Percentiles rank a stretch among this genome's conserved stretches.
Conservation (phyloP, 2,329 filamentous ascomycete species). For the Coleophoma crateriformis region DNA sequence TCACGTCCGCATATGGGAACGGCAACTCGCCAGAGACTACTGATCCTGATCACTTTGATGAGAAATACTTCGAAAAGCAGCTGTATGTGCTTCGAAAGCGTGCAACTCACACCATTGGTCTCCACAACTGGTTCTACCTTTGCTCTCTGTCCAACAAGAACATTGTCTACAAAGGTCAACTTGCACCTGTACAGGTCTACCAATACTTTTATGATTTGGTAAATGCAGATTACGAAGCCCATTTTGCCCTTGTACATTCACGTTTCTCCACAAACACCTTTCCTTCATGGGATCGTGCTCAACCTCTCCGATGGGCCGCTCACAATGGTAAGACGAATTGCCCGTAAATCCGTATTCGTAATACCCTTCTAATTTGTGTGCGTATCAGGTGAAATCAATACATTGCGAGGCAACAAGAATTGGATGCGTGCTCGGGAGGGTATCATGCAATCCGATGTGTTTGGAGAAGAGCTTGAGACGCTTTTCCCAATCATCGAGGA, state of each 20-base stretch:
- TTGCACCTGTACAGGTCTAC: conserved; percentile 92
- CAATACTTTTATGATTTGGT: conserved; percentile 97
- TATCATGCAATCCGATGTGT: conserved; percentile 86
- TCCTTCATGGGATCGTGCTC: conserved; percentile 95
- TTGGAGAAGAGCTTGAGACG: conserved; percentile 84
- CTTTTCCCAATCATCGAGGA: conserved; percentile 96
- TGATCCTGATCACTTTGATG: conserved; percentile 77
- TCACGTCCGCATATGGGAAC: conserved; percentile 77
- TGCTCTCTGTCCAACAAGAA: conserved; percentile 95
- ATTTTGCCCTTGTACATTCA: conserved; percentile 95
- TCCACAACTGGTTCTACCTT: conserved; percentile 98
- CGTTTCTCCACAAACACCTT: conserved; percentile 99
- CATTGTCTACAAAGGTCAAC: conserved; percentile 97
- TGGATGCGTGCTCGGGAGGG: conserved; percentile 98
- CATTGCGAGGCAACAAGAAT: conserved; percentile 95
- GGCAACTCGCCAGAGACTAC: conserved; percentile 73
- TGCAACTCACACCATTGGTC: conserved; percentile 86
- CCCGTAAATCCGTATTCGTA: background rate
- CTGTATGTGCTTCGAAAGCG: conserved; percentile 93
- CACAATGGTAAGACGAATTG: conserved; percentile 66
- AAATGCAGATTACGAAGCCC: conserved; percentile 93
- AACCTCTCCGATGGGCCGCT: conserved; percentile 92
- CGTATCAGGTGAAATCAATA: conserved; percentile 77
- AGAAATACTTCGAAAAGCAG: conserved; percentile 83
- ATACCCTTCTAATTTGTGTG: conserved; percentile 16